Base-by-base conservation (phyloP, 1,139 yeast genomes). In the Zygosaccharomyces pseudobailii region DNA sequence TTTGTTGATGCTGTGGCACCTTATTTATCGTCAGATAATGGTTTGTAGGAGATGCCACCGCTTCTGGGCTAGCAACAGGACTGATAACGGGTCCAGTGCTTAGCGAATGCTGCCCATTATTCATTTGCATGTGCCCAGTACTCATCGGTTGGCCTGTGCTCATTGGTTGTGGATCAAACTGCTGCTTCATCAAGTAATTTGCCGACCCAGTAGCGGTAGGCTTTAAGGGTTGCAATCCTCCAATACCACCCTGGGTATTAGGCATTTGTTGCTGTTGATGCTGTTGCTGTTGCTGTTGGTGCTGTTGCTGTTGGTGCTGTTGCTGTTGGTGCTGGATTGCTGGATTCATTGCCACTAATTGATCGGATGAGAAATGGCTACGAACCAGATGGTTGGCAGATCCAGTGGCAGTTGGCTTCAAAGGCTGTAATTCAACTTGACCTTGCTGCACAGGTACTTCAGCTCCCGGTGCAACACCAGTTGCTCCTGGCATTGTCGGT, bases 331-430 rank as follows among this genome's bases (percentile, higher is more conserved):
- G 46, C 7, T 19, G 38, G 17, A 3, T 22, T 31, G 22, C 27
- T 9, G 7, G 19, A 6, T 42, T 20, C 17, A 19, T 20, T 30
- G 48, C 31, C 30, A 37, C 36, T 23, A 42, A 13, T 13, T 13
- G 31, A 36, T 40, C 40, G 27, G 23, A 25, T 24, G 43, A 19
- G 45, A 50, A 38, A 31, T 61, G 62, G 24, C 53, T 56, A 13
- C 62, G 58, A 42, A 59, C 37, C 37, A 66, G 46, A 37, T 55
- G 54, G 36, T 63, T 63, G 5, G 78, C 77, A 1, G 82, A 78
- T 0, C 81, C 80, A 0, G 81, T 75, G 68, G 73, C 71, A 48
- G 78, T 73, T 21, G 83, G 83, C 53, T 71, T 67, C 42, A 76
- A 65, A 27, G 74, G 71, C 47, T 63, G 63, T 25, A 59, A 53